Evolutionary conservation across 257 asterid species (phyloP), one percentile per base, ranked within the genome.

Genomic region (Rehmannia glutinosa): DNA sequence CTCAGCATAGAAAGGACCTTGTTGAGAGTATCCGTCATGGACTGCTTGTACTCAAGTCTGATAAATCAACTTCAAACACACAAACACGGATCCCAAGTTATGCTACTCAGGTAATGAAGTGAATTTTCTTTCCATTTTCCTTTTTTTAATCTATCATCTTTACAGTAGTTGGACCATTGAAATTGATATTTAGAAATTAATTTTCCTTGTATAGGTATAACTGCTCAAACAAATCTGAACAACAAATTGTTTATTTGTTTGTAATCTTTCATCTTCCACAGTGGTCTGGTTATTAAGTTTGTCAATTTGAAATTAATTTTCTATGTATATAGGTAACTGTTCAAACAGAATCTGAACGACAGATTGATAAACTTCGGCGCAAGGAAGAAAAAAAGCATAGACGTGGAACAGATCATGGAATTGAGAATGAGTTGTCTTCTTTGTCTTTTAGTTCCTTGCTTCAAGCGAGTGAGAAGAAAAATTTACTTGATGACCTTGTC

Each of bases 331-430:
- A 90, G 99, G 99, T 90, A 55, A 93, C 97, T 52, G 95, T 93
- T 52, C 99, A 93, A 77, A 93, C 96, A 28, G 96, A 90, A 80
- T 86, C 97, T 70, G 97, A 78, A 55, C 73, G 68, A 51, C 96
- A 88, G 81, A 80, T 93, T 75, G 99, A 90, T 77, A 93, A 88
- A 84, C 92, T 93, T 70, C 90, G 97, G 42, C 96, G 96, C 62
- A 90, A 88, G 85, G 99, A 93, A 82, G 97, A 93, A 70, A 93
- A 85, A 68, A 93, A 82, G 81, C 88, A 85, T 58, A 88, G 95
- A 64, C 95, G 95, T 67, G 91, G 89, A 72, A 66, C 84, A 20
- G 96, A 90, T 69, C 82, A 86, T 39, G 96, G 86, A 73, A 73
- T 70, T 70, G 99, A 88, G 66, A 81, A 73, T 36, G 91, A 86